Base-by-base conservation (phyloP, 345 rosid genomes). In the Kernera saxatilis region DNA sequence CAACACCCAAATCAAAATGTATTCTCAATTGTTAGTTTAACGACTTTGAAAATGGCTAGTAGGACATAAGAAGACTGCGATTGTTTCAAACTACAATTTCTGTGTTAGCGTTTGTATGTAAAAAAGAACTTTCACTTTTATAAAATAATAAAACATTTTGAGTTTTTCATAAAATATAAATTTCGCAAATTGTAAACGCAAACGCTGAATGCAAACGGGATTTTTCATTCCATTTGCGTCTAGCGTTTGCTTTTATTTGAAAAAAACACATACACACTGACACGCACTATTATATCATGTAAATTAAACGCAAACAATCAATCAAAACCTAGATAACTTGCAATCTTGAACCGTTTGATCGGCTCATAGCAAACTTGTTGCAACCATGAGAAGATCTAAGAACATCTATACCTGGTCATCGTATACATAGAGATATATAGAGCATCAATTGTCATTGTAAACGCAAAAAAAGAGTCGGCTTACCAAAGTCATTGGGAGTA, bases 401-500 rank as follows among this genome's bases (percentile, higher is more conserved):
- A 54, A 54, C 9, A 21, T 30, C 1, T 30, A 30, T 14, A 62
- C 7, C 45, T 2, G 5, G n/a, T 21, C 11, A n/a, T 32, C 15
- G 35, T 8, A 19, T 64, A 19, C 3, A 5, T n/a, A n/a, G n/a
- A n/a, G n/a, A n/a, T n/a, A 51, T 6, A 53, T 11, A 56, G 27
- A 33, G 62, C 29, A 64, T 12, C 13, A 46, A 6, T 0, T 8
- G 1, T 5, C 15, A 19, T 1, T 21, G 19, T 52, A 32, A 25
- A 8, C 10, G 4, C 36, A 12, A 12, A 35, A 0, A 8, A 1
- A 14, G n/a, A 0, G 6, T n/a, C n/a, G 23, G 10, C 66, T 67
- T 76, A 88, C 97, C 97, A 2, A 83, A 79, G 62, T 85, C 83
- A 60, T 83, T 57, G 8, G 43, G 30, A 30, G 76, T 68, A 70